Conservation (phyloP, 257 asterid species). For the Echium plantagineum region DNA sequence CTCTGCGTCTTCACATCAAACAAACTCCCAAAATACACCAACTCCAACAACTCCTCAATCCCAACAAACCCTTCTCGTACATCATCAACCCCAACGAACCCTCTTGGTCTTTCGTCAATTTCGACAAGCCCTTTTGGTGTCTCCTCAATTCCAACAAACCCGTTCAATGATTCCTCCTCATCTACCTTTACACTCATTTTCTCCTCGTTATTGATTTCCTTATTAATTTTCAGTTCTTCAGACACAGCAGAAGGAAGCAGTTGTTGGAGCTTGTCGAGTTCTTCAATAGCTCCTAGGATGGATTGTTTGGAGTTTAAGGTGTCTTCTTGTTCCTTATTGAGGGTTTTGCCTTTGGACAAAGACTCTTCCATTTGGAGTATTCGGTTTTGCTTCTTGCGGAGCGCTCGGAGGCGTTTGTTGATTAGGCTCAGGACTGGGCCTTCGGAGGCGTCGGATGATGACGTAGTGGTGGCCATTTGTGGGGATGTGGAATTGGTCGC, state of each 20-base stretch:
- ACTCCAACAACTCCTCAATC: conserved; percentile 50
- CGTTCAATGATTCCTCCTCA: too few relatives aligned
- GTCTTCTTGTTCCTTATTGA: conserved; percentile 77
- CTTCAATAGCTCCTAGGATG: conserved; percentile 55
- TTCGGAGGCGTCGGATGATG: conserved; percentile 37
- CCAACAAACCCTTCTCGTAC: not conserved
- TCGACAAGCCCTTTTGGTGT: too few relatives aligned
- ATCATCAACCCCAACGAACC: too few relatives aligned
- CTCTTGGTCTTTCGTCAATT: too few relatives aligned
- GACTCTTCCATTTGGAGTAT: conserved; percentile 72
- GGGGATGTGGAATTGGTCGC: too few relatives aligned
- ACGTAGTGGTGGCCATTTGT: conserved; percentile 15
- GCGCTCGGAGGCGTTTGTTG: conserved; percentile 76
- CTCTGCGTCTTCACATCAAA: conserved; percentile 58
- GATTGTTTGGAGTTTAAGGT: conserved; percentile 59
- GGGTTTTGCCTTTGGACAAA: conserved; percentile 43
- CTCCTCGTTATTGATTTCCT: too few relatives aligned
- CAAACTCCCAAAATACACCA: conserved; percentile 60
- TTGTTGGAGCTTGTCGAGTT: conserved; percentile 61
- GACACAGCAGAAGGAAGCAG: conserved; percentile 42
- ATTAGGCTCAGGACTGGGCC: conserved; percentile 65
- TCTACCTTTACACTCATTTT: too few relatives aligned
- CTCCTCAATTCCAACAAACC: too few relatives aligned
- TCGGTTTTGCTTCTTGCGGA: conserved; percentile 64
- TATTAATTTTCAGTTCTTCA: too few relatives aligned